Evolutionary conservation across 2,329 filamentous ascomycete species (phyloP), one percentile per base, ranked within the genome.

Genomic region (Fusarium foetens): DNA sequence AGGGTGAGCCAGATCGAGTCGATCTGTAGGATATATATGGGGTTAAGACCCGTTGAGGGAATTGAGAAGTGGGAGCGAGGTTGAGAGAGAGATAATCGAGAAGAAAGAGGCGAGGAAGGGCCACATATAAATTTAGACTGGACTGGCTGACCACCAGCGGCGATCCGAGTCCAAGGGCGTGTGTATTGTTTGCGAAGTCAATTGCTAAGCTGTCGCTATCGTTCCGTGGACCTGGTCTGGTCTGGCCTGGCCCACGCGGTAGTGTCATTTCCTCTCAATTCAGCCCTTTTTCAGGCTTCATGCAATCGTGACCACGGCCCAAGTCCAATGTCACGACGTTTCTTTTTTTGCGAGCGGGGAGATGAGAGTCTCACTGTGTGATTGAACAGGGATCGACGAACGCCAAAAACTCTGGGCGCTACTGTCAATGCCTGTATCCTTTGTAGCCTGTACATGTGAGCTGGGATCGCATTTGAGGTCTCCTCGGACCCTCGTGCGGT

Each of bases 51-150:
- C 58, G 41, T 42, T 69, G 63, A 27, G 45, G 36, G 38, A 54
- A 54, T 64, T 68, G 67, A 49, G 39, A 49, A 58, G 52, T 52
- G 33, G 39, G 42, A 63, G 55, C 27, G 62, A 67, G 43, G 53
- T 46, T 57, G 61, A 62, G 53, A 58, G 31, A 39, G 42, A 42
- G 27, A 54, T 27, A 33, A 42, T 38, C 42, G 41, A 27, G 49
- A 60, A 38, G 46, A 21, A 17, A 64, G 69, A 68, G 69, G 70
- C 60, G 71, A 75, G 49, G 73, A 76, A 39, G 59, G 59, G 68
- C 63, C 68, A 75, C 71, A 73, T 77, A 76, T 76, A 70, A 75
- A 66, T 63, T 73, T 61, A 62, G 54, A 55, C 48, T 53, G 42
- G 53, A 55, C 51, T 58, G 45, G 62, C 52, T 51, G 66, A 61